Evolutionary conservation across 345 rosid genomes (phyloP).

Genomic region (Lepidium aucheri): DNA sequence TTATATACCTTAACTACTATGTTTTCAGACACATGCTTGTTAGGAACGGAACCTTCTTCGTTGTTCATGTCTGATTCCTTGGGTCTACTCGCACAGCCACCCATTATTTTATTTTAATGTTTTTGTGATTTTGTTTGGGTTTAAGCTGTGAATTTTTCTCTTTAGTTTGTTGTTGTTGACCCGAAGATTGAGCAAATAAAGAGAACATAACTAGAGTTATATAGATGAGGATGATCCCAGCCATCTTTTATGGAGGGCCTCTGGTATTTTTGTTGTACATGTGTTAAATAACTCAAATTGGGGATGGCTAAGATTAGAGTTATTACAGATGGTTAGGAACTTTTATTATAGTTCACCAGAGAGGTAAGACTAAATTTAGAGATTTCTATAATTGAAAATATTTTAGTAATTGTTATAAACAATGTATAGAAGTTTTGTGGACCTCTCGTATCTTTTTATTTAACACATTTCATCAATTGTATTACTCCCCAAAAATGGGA

Average conservation of each 20-base stretch:
- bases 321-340: not conserved
- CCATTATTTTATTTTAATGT: conserved; percentile 27
- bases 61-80: conserved; percentile 34
- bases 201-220: conserved; percentile 2
- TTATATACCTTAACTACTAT: conserved; percentile 16
- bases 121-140: conserved; percentile 18
- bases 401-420: not conserved
- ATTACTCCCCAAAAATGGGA: too few relatives aligned
- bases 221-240: conserved; percentile 15
- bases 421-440: conserved; percentile 2
- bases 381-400: not conserved
- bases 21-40: conserved; percentile 19
- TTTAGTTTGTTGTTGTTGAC: conserved; percentile 10
- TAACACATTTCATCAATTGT: too few relatives aligned
- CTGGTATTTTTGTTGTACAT: not conserved
- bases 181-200: conserved; percentile 20
- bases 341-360: not conserved
- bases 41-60: conserved; percentile 21
- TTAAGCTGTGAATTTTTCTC: conserved; percentile 26
- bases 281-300: not conserved
- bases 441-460: conserved; percentile 7
- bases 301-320: conserved; percentile 11
- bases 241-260: conserved; percentile 3
- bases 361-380: not conserved
- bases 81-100: conserved; percentile 51